Evolutionary conservation across 306 rosid species (phyloP), one percentile per base, ranked within the genome.

Genomic region (Rubus idaeus): DNA sequence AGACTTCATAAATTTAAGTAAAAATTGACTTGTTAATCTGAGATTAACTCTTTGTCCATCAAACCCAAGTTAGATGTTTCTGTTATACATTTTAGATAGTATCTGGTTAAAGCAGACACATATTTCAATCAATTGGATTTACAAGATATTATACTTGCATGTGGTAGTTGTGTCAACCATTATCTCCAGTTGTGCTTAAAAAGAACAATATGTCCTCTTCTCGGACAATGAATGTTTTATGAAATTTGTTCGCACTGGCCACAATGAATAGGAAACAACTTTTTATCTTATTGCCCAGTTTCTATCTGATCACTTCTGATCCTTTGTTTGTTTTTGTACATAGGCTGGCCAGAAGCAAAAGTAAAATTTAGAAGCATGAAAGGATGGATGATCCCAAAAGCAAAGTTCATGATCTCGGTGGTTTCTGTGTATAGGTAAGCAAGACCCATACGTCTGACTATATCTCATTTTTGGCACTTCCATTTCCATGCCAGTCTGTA

Each of bases 261-360:
- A 17, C 8, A 20, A 41, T 66, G 71, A 67, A 60, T 23, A 1
- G 17, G 17, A 30, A 60, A 60, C 39, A 4, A 5, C 42, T 42
- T 6, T 12, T 0, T 66, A 49, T 55, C 26, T 12, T 41, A 49
- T 23, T 23, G 2, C 45, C 50, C 20, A 21, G 23, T 70, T 26
- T 77, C 6, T 73, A 30, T 71, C 57, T 47, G 50, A 70, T 74
- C 68, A 65, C 68, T 71, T 71, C 53, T 20, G 21, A 63, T 60
- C 68, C 86, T 76, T 55, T 76, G 77, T 74, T 58, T 39, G 52
- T 74, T 75, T 77, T n/a, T 62, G 45, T 87, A 30, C 47, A 74
- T 70, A 93, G 97, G 97, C 92, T 63, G 91, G 92, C 1, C 88
- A 86, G 78, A 90, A 82, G 83, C 85, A 81, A 82, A 84, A 55